phyloP scores from a whole-genome alignment of 441 rosid genomes.

The Syzygium syzygioides region DNA sequence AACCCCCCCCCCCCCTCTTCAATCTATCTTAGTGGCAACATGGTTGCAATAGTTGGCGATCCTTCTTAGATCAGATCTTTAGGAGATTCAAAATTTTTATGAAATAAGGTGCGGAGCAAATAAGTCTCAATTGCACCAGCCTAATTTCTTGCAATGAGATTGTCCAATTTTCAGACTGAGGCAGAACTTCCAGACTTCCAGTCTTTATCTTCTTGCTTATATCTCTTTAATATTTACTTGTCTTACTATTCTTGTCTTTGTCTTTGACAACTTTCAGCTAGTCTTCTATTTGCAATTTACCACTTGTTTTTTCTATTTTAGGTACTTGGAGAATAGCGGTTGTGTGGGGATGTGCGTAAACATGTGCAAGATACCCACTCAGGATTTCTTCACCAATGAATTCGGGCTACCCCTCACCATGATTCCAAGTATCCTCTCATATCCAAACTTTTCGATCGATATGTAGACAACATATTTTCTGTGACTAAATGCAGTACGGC shows the following conservation, averaged over 20 bases:
- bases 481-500: neutral
- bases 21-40: neutral
- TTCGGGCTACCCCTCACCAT: slow-evolving; percentile 93
- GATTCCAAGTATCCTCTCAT: slow-evolving; percentile 57
- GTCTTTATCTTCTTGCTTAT: neutral
- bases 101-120: neutral
- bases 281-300: neutral
- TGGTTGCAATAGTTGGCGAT: neutral
- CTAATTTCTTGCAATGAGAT: neutral
- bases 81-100: neutral
- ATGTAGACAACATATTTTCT: neutral
- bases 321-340: slow-evolving; percentile 96
- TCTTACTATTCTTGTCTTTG: neutral
- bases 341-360: slow-evolving; percentile 96
- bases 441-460: neutral
- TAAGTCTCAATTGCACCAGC: neutral
- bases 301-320: slow-evolving; percentile 5
- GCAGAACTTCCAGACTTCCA: neutral
- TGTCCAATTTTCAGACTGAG: neutral
- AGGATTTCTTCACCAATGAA: slow-evolving; percentile 96
- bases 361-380: slow-evolving; percentile 95
- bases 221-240: neutral
- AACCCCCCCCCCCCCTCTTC: neutral
- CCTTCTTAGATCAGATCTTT: neutral
- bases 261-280: neutral